A percentile compares a stretch with the other conserved stretches of the same genome.
phyloP scores from a whole-genome alignment of 1,284 basidiomycete genomes.

The Apiotrichum veenhuisii region DNA sequence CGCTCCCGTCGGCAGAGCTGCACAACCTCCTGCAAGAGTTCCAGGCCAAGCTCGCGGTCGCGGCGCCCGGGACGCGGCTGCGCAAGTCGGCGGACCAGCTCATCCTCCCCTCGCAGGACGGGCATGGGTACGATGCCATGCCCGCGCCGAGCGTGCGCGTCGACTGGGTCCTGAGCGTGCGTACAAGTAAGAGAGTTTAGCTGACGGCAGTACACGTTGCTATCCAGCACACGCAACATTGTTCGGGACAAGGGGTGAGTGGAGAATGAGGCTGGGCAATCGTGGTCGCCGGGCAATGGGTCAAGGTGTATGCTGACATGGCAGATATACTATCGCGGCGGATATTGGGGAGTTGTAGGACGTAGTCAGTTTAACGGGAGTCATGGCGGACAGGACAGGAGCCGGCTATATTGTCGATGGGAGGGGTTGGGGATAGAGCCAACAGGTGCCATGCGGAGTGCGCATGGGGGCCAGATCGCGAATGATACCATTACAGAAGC shows the following conservation, averaged over 20 bases:
- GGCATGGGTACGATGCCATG: constrained; percentile 23
- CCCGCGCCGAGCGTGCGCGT: constrained; percentile 28
- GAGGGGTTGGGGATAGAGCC: too few relatives aligned
- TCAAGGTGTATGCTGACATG: not conserved
- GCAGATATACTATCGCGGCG: constrained; percentile 35
- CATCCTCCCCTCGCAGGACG: constrained; percentile 22
- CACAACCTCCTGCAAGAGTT: constrained; percentile 49
- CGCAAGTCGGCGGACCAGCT: too few relatives aligned
- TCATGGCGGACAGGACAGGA: too few relatives aligned
- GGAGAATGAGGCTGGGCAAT: not conserved
- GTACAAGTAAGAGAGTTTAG: constrained; percentile 7
- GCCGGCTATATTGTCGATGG: too few relatives aligned
- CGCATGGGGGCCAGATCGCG: too few relatives aligned
- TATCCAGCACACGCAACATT: constrained; percentile 45
- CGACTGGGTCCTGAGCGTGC: constrained; percentile 46
- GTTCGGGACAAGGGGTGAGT: constrained; percentile 48
- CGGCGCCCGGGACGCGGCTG: constrained; percentile 8
- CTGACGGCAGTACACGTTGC: constrained; percentile 38
- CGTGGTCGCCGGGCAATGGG: too few relatives aligned
- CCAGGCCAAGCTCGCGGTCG: constrained; percentile 13
- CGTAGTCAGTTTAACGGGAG: not conserved
- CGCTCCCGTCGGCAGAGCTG: constrained; percentile 42
- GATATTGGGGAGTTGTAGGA: constrained; percentile 5
- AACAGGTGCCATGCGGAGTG: too few relatives aligned
- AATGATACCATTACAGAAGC: too few relatives aligned